Percentiles rank a stretch among this genome's conserved stretches.
Evolutionary conservation across 805 yeast species (phyloP).

Genomic region (Metschnikowia koreensis): DNA sequence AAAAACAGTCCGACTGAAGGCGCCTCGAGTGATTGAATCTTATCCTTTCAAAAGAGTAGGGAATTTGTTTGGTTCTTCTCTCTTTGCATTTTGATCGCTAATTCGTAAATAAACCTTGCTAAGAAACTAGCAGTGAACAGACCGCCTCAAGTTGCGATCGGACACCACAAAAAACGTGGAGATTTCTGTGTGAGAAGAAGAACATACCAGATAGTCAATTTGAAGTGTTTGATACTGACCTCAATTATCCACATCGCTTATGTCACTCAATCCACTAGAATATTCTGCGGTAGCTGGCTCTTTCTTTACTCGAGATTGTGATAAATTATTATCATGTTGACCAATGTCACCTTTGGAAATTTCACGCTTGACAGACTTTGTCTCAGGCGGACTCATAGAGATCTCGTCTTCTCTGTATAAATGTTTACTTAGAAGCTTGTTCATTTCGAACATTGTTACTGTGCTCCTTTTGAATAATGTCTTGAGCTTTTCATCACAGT

Average conservation of each 20-base stretch:
- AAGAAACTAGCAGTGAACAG: too few species aligned
- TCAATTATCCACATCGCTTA: slow-evolving; percentile 14
- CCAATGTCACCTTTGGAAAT: neutral
- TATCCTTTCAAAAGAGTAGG: too few species aligned
- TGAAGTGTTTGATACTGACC: neutral
- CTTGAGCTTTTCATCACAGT: slow-evolving; percentile 58
- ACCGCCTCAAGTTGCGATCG: too few species aligned
- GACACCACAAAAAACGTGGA: neutral
- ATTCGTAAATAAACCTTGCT: too few species aligned
- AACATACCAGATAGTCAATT: neutral
- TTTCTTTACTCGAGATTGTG: neutral
- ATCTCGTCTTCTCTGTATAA: slow-evolving; percentile 27
- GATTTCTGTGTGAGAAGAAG: too few species aligned
- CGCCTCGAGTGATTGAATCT: too few species aligned
- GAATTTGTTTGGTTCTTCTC: too few species aligned
- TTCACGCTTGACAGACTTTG: neutral
- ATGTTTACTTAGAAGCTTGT: slow-evolving; percentile 53
- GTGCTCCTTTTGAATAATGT: slow-evolving; percentile 58
- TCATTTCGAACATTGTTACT: slow-evolving; percentile 58
- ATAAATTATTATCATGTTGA: neutral
- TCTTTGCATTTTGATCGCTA: too few species aligned
- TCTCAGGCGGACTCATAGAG: neutral
- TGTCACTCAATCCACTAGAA: neutral
- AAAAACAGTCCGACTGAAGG: too few species aligned
- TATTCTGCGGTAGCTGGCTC: neutral